These are phyloP conservation scores for Corymbia citriodora DNA, from an alignment of 441 rosid species.

Conservation along the genomic window DNA sequence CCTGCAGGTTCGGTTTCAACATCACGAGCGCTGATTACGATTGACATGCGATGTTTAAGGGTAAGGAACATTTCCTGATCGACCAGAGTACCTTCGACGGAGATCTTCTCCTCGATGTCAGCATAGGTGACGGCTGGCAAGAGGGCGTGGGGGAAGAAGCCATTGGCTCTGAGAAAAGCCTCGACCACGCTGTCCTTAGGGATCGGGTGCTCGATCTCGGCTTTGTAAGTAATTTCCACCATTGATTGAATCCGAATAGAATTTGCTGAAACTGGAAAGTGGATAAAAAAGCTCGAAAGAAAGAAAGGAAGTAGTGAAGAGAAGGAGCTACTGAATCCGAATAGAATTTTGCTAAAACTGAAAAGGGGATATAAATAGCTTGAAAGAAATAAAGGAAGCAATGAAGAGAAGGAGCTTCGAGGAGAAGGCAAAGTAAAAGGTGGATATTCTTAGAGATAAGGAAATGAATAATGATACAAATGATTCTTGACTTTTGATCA, in stretches of 20 bases:
- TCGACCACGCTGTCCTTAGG: fast-evolving
- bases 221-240: neutral
- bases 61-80: neutral
- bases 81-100: neutral
- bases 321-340: neutral
- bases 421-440: neutral
- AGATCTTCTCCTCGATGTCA: neutral
- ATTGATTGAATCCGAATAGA: neutral
- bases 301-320: neutral
- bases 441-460: too few relatives aligned
- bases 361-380: too few relatives aligned
- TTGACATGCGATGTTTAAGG: neutral
- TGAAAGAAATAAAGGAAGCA: neutral
- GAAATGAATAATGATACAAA: too few relatives aligned
- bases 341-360: neutral
- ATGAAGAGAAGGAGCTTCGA: neutral
- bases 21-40: neutral
- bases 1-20: neutral
- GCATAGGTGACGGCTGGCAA: neutral
- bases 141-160: neutral
- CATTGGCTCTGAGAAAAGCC: neutral
- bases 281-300: neutral
- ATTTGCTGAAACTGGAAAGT: neutral
- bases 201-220: neutral
- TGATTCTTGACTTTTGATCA: too few relatives aligned